Percentiles rank a stretch among this genome's conserved stretches.
Conservation (phyloP, 2,329 filamentous ascomycete species). For the Sporothrix sp. region DNA sequence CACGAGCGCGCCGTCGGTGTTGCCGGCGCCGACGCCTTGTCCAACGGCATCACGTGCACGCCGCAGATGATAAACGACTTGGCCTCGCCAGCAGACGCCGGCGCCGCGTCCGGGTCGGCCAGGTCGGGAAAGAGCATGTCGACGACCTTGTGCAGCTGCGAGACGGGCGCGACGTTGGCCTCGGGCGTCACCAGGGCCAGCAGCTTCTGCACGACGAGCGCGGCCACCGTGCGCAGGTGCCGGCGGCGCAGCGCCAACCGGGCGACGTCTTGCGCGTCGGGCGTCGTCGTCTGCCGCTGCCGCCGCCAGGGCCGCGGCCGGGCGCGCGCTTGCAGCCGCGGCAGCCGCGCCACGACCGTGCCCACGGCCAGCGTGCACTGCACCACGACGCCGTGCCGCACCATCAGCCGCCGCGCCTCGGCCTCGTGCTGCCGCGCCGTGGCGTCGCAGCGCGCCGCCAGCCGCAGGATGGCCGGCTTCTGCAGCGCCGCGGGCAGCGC, state of each 20-base stretch:
- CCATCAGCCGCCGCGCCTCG: constrained; percentile 47
- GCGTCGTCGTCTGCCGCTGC: background rate
- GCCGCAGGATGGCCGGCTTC: constrained; percentile 50
- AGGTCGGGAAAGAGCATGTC: constrained; percentile 41
- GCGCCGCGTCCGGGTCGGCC: constrained; percentile 12
- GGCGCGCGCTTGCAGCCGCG: constrained; percentile 22
- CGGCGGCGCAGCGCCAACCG: constrained; percentile 23
- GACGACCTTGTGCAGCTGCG: constrained; percentile 36
- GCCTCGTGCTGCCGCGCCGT: constrained; percentile 36
- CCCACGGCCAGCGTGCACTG: constrained; percentile 40
- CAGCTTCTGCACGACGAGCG: constrained; percentile 37
- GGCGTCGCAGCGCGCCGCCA: constrained; percentile 44
- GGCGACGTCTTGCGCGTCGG: constrained; percentile 14
- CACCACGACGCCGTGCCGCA: constrained; percentile 34
- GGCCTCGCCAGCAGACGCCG: background rate
- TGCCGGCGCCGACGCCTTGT: constrained; percentile 4
- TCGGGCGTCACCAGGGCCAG: constrained; percentile 43
- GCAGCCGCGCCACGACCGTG: constrained; percentile 38
- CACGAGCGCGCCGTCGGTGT: constrained; percentile 24
- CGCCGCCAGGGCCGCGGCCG: background rate
- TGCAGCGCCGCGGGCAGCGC: constrained; percentile 60
- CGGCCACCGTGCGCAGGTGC: constrained; percentile 35
- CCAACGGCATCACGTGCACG: constrained; percentile 36
- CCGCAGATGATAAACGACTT: constrained; percentile 37
- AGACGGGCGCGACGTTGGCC: constrained; percentile 30